Evolutionary conservation across 108 stramenopile species (phyloP).

Genomic region (Cylindrotheca closterium): DNA sequence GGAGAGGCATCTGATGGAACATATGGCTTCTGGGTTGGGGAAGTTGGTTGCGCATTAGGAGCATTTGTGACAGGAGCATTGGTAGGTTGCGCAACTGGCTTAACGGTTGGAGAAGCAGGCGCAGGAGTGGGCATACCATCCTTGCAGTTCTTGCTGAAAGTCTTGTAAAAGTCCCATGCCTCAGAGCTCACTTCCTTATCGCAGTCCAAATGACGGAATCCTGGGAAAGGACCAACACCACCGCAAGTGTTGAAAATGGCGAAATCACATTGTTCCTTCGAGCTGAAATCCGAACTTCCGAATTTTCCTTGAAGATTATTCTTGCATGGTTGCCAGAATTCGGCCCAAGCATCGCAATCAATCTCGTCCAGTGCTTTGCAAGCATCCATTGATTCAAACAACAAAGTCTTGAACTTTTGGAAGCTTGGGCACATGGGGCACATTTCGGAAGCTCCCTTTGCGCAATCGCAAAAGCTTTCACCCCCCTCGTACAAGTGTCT

Average conservation of each 20-base stretch:
- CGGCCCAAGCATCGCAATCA: slow-evolving; percentile 87
- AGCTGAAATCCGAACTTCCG: slow-evolving; percentile 51
- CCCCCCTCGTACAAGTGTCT: slow-evolving; percentile 62
- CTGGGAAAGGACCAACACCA: slow-evolving; percentile 75
- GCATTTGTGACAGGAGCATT: slow-evolving; percentile 24
- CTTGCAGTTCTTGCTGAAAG: slow-evolving; percentile 64
- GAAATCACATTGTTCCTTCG: slow-evolving; percentile 66
- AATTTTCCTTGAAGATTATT: slow-evolving; percentile 59
- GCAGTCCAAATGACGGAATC: slow-evolving; percentile 84
- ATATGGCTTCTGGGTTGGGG: slow-evolving; percentile 10
- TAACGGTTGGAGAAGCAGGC: slow-evolving; percentile 4
- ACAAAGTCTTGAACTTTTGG: slow-evolving; percentile 76
- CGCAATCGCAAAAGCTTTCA: slow-evolving; percentile 81
- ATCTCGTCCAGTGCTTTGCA: slow-evolving; percentile 86
- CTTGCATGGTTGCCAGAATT: slow-evolving; percentile 79
- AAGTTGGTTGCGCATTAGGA: slow-evolving; percentile 5
- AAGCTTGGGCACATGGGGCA: slow-evolving; percentile 78
- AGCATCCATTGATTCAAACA: slow-evolving; percentile 87
- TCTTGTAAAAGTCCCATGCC: slow-evolving; percentile 79
- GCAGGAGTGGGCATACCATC: slow-evolving; percentile 24
- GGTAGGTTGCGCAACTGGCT: slow-evolving; percentile 1
- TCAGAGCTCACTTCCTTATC: slow-evolving; percentile 54
- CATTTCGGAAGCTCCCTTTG: slow-evolving; percentile 45
- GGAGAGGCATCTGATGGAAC: slow-evolving; percentile 20
- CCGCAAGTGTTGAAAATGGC: slow-evolving; percentile 69